A percentile compares a stretch with the other conserved stretches of the same genome.
These are phyloP conservation scores for Pyrrhoderma noxium DNA, from an alignment of 1,284 basidiomycete genomes.

Conservation along the genomic window DNA sequence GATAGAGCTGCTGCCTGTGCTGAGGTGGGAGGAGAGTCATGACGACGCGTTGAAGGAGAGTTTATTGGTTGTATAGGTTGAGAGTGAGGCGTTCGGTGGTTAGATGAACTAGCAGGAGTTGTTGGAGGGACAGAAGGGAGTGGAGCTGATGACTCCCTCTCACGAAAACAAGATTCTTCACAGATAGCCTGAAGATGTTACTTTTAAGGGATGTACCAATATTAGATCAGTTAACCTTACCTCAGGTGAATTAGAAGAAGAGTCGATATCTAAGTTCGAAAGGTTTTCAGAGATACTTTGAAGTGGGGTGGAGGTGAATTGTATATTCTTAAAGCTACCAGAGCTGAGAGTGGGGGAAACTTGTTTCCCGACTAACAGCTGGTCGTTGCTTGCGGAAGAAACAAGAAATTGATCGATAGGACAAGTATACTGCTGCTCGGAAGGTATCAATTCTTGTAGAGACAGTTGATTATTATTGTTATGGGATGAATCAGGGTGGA, in stretches of 20 bases:
- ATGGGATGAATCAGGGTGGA: not conserved
- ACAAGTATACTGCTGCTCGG: not conserved
- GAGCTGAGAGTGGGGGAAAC: not conserved
- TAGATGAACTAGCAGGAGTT: constrained; percentile 11
- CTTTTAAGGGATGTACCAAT: not conserved
- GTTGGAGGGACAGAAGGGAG: constrained; percentile 16
- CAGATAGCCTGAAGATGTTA: too few species aligned
- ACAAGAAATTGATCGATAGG: not conserved
- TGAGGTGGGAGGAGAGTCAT: too few species aligned
- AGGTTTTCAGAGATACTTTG: constrained; percentile 6
- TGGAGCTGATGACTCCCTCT: constrained; percentile 12
- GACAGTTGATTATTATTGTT: constrained; percentile 1
- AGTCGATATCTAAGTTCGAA: not conserved
- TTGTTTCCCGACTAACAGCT: not conserved
- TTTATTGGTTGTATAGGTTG: constrained; percentile 1
- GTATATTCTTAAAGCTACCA: not conserved
- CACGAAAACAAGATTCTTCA: not conserved
- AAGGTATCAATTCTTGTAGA: not conserved
- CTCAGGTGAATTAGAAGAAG: constrained; percentile 7
- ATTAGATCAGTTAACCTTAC: not conserved
- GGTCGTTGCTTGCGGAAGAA: constrained; percentile 5
- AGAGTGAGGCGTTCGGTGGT: constrained; percentile 7
- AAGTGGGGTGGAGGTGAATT: not conserved
- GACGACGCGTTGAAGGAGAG: constrained; percentile 1
- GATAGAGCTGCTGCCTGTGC: too few species aligned